These are phyloP conservation scores for Emergomyces orientalis DNA, from an alignment of 2,329 filamentous ascomycete species.

Conservation along the genomic window DNA sequence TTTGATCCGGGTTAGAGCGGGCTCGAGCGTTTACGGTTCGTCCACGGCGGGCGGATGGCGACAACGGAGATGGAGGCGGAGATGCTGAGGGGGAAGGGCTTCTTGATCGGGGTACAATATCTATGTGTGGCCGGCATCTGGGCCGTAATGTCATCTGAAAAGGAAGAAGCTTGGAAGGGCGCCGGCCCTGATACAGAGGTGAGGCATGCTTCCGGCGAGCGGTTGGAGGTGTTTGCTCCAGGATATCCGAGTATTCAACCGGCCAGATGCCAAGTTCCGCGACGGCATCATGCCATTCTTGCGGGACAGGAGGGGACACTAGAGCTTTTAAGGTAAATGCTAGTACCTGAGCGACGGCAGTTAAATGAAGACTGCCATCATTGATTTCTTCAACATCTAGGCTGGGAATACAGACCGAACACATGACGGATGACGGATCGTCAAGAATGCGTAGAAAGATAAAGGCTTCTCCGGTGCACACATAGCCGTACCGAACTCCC, in stretches of 20 bases:
- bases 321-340: conserved; percentile 27
- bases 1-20: not conserved
- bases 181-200: not conserved
- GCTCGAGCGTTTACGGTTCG: not conserved
- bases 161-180: not conserved
- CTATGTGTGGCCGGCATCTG: conserved; percentile 5
- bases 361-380: conserved; percentile 22
- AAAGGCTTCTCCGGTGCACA: conserved; percentile 25
- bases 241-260: conserved; percentile 18
- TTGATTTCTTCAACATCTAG: conserved; percentile 20
- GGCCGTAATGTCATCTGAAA: not conserved
- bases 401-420: conserved; percentile 21
- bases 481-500: conserved; percentile 21
- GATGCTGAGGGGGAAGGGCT: conserved; percentile 4
- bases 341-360: conserved; percentile 26
- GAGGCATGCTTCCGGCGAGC: not conserved
- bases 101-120: not conserved
- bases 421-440: conserved; percentile 19
- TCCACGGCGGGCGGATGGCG: not conserved
- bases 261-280: conserved; percentile 19
- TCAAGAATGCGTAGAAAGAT: conserved; percentile 23
- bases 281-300: conserved; percentile 20
- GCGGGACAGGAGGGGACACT: conserved; percentile 14
- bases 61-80: conserved; percentile 6
- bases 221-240: conserved; percentile 5